Percentiles rank a stretch among this genome's conserved stretches.
Conservation (phyloP, 371 early-diverging fungal genomes). For the Lichtheimia ramosa region DNA sequence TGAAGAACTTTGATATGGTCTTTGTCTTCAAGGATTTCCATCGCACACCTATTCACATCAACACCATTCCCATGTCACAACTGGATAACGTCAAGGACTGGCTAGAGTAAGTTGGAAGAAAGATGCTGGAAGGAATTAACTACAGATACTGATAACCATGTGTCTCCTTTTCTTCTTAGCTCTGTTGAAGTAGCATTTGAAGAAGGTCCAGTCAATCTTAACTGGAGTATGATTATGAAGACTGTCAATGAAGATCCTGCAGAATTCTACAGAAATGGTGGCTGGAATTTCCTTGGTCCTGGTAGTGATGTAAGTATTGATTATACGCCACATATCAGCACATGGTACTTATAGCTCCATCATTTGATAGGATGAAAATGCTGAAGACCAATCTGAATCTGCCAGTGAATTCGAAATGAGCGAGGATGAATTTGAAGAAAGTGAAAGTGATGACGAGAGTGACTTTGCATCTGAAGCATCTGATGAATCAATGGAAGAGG, state of each 20-base stretch:
- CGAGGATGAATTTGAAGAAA: constrained; percentile 49
- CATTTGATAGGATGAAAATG: constrained; percentile 33
- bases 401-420: constrained; percentile 66
- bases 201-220: constrained; percentile 97
- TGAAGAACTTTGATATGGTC: constrained; percentile 99
- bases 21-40: constrained; percentile 97
- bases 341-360: constrained; percentile 2
- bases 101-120: constrained; percentile 78
- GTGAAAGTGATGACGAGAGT: constrained; percentile 70
- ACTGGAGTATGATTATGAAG: constrained; percentile 99
- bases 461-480: constrained; percentile 69
- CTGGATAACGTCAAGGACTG: constrained; percentile 98
- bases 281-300: constrained; percentile 92
- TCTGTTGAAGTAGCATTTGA: constrained; percentile 95
- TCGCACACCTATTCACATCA: constrained; percentile 92
- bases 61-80: constrained; percentile 93
- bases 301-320: constrained; percentile 60
- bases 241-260: constrained; percentile 97
- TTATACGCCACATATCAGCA: background rate
- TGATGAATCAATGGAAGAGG: constrained; percentile 57
- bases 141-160: too few relatives aligned
- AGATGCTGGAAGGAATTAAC: too few relatives aligned
- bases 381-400: constrained; percentile 54
- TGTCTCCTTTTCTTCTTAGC: constrained; percentile 24
- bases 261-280: constrained; percentile 95